Evolutionary conservation across 2,329 filamentous ascomycete genomes (phyloP).

Genomic region (Colletotrichum tropicicola): DNA sequence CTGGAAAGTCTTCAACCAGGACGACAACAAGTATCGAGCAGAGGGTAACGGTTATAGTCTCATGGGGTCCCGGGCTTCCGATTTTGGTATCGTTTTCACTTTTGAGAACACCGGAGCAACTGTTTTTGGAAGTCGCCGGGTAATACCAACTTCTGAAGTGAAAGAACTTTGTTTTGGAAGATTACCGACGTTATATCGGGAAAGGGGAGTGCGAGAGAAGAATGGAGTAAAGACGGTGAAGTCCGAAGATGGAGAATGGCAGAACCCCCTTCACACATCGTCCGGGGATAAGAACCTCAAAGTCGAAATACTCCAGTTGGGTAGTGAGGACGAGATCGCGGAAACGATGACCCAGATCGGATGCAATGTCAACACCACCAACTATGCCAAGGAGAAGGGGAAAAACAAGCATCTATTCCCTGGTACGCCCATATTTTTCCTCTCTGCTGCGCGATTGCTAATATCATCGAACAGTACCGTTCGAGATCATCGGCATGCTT

Average conservation of each 20-base stretch:
- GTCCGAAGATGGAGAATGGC: constrained; percentile 12
- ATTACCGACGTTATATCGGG: constrained; percentile 47
- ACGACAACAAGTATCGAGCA: constrained; percentile 44
- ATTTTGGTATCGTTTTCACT: constrained; percentile 48
- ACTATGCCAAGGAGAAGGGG: constrained; percentile 36
- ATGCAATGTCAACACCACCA: constrained; percentile 43
- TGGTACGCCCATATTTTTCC: constrained; percentile 16
- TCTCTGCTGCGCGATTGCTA: background rate
- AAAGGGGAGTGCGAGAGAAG: background rate
- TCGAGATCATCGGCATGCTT: constrained; percentile 52
- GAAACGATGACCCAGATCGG: constrained; percentile 48
- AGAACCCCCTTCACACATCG: background rate
- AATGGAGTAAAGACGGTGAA: background rate
- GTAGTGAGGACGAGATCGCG: constrained; percentile 39
- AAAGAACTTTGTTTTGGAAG: constrained; percentile 51
- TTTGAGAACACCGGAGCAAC: constrained; percentile 47
- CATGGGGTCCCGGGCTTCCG: constrained; percentile 38
- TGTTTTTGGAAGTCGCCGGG: constrained; percentile 41
- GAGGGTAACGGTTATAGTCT: constrained; percentile 48
- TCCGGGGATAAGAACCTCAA: constrained; percentile 32
- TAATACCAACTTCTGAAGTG: constrained; percentile 46
- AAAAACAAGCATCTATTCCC: constrained; percentile 35
- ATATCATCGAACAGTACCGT: constrained; percentile 38
- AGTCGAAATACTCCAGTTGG: constrained; percentile 29
- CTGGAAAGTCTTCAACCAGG: constrained; percentile 50